Base-by-base conservation (phyloP, 192 early-diverging fungal species). In the Linnemannia elongata region DNA sequence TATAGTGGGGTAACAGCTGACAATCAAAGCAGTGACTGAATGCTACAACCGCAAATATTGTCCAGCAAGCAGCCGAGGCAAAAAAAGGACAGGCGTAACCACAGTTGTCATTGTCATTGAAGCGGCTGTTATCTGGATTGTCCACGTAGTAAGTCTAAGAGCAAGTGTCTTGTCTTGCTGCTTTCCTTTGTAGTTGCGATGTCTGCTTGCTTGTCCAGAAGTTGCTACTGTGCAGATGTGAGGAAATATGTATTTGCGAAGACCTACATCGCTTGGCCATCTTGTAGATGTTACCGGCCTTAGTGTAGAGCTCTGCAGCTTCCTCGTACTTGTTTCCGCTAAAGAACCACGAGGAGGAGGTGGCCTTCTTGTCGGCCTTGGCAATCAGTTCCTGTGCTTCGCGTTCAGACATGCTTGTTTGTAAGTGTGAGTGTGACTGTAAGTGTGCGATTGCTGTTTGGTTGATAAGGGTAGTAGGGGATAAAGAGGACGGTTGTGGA, bases 251-350 rank as follows among this genome's bases (percentile, higher is more conserved):
- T 20, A 18, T 22, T 5, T 4, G 72, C 15, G 33, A 42, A 20
- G 44, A 85, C 92, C 82, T 90, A 96, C 97, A 97, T 91, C 96
- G 92, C 88, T 98, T 96, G 71, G 93, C 93, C 33, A 98, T 88
- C 89, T 98, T 99, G 93, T 96, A 99, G 74, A 94, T 92, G 89
- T 98, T 99, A 52, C 93, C 96, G 9, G 98, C 98, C 81, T 96
- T 94, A 82, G 91, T 92, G 88, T 96, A 99, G 45, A 99, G 93
- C 63, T 99, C 98, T 42, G 95, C 94, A 10, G 98, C 98, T 84
- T 99, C 98, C 72, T 99, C 98, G 79, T 94, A 94, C 85, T 98
- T 99, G 69, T 97, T 96, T 4, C 94, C 92, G 54, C 92, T 90
- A 86, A 94, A 95, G 69, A 92, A 89, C 93, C 95, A 96, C 36